Evolutionary conservation across 176 grass and related monocot genomes (phyloP).

Genomic region (Coix lacrymajobi): DNA sequence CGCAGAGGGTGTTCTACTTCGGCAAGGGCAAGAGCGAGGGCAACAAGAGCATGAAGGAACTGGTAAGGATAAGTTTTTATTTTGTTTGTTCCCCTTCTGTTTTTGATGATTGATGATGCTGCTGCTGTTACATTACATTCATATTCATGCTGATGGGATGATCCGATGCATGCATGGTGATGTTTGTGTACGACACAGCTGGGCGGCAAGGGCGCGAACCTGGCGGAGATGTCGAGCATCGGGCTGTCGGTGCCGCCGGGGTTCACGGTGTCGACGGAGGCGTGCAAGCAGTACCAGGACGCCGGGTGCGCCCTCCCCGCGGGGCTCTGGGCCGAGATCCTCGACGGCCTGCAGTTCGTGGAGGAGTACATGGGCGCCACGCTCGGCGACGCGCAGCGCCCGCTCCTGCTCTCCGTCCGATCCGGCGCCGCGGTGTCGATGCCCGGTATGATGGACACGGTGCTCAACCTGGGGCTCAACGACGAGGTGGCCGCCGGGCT

Average conservation of each 20-base stretch:
- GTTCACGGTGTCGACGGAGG: conserved; percentile 96
- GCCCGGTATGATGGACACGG: conserved; percentile 99
- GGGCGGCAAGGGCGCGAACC: conserved; percentile 92
- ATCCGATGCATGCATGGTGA: background rate
- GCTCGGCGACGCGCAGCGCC: conserved; percentile 62
- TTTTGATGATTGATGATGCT: background rate
- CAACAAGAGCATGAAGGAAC: conserved; percentile 85
- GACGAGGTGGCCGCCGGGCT: conserved; percentile 78
- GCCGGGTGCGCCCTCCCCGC: conserved; percentile 44
- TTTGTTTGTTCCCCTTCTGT: too few species aligned
- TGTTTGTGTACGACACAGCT: conserved; percentile 34
- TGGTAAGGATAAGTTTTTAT: conserved; percentile 38
- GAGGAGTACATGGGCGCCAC: conserved; percentile 74
- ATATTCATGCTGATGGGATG: too few species aligned
- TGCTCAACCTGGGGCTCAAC: conserved; percentile 94
- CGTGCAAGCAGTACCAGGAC: conserved; percentile 86
- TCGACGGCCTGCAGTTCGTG: conserved; percentile 65
- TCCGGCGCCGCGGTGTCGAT: conserved; percentile 97
- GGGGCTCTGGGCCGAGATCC: conserved; percentile 82
- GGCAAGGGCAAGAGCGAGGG: conserved; percentile 99
- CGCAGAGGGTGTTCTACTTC: conserved; percentile 91
- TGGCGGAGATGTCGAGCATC: conserved; percentile 99
- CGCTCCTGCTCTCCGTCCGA: conserved; percentile 96
- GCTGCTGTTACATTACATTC: background rate
- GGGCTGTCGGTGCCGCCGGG: conserved; percentile 97